Base-by-base conservation (phyloP, 2,329 filamentous ascomycete genomes). In the Cladosporium sp. region DNA sequence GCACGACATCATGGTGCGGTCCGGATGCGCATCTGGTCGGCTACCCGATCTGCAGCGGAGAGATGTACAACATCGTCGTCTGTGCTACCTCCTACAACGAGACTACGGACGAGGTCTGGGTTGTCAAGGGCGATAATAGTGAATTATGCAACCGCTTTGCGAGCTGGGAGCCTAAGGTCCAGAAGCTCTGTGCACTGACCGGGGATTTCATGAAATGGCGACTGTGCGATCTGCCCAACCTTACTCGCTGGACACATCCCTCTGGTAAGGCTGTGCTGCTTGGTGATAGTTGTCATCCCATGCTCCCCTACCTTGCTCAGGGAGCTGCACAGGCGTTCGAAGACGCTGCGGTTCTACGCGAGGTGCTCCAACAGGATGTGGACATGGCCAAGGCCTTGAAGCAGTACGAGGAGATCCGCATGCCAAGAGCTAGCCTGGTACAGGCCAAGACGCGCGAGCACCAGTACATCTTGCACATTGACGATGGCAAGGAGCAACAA, bases 321-420 rank as follows among this genome's bases (percentile, higher is more conserved):
- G 83, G 84, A 0, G 84, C 83, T n/a, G 84, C 84, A 58, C 83
- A 78, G 0, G 78, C 80, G 0, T 69, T 87, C 1, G 83, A 87
- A 59, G 84, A 87, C 45, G 83, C 82, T 0, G 81, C 82, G 0
- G 80, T 84, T 0, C 67, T 87, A n/a, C n/a, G n/a, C n/a, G n/a
- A n/a, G n/a, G n/a, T n/a, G n/a, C n/a, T n/a, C n/a, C n/a, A n/a
- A 0, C 83, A 83, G 0, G 66, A 72, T 1, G 57, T 85, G 1
- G n/a, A n/a, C n/a, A n/a, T n/a, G n/a, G n/a, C n/a, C n/a, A n/a
- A n/a, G n/a, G n/a, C n/a, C n/a, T n/a, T n/a, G n/a, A n/a, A n/a
- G n/a, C n/a, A n/a, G n/a, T n/a, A n/a, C n/a, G n/a, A n/a, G n/a
- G n/a, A n/a, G n/a, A n/a, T n/a, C n/a, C n/a, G n/a, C n/a, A n/a